phyloP scores from a whole-genome alignment of 306 rosid species.

The Glycine soja region DNA sequence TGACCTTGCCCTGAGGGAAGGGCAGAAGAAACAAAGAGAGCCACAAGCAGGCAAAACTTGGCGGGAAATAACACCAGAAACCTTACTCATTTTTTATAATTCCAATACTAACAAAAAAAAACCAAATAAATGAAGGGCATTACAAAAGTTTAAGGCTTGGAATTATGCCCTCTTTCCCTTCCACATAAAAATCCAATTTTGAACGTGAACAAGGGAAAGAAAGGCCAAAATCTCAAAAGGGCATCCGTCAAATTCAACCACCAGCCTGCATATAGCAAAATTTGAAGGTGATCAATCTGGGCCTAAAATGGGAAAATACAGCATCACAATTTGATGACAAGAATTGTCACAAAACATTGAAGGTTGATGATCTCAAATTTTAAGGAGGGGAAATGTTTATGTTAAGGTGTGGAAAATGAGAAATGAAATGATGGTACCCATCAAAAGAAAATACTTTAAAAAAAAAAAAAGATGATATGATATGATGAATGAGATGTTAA shows the following conservation, averaged over 20 bases:
- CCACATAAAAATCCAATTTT: slow-evolving; percentile 47
- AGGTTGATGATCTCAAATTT: slow-evolving; percentile 27
- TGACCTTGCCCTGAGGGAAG: slow-evolving; percentile 88
- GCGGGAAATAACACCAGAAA: slow-evolving; percentile 91
- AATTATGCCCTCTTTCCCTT: slow-evolving; percentile 69
- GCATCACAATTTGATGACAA: slow-evolving; percentile 38
- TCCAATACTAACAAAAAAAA: slow-evolving; percentile 11
- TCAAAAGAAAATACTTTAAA: too few species aligned
- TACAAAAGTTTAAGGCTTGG: slow-evolving; percentile 7
- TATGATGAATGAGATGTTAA: slow-evolving; percentile 1
- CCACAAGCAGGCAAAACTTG: slow-evolving; percentile 95
- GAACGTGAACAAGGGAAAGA: slow-evolving; percentile 70
- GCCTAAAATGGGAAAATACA: slow-evolving; percentile 32
- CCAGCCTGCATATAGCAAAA: slow-evolving; percentile 57
- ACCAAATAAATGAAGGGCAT: neutral
- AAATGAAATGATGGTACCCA: too few species aligned
- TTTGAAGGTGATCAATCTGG: slow-evolving; percentile 34
- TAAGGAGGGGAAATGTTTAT: slow-evolving; percentile 29
- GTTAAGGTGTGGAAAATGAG: neutral
- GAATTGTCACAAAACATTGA: neutral
- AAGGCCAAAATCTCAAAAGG: slow-evolving; percentile 51
- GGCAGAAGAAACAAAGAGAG: slow-evolving; percentile 87
- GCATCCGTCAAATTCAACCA: slow-evolving; percentile 48
- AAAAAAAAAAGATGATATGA: neutral
- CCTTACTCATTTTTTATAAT: slow-evolving; percentile 56